A percentile compares a stretch with the other conserved stretches of the same genome.
phyloP scores from a whole-genome alignment of 2,329 filamentous ascomycete genomes.

The Anthostomella pinea region DNA sequence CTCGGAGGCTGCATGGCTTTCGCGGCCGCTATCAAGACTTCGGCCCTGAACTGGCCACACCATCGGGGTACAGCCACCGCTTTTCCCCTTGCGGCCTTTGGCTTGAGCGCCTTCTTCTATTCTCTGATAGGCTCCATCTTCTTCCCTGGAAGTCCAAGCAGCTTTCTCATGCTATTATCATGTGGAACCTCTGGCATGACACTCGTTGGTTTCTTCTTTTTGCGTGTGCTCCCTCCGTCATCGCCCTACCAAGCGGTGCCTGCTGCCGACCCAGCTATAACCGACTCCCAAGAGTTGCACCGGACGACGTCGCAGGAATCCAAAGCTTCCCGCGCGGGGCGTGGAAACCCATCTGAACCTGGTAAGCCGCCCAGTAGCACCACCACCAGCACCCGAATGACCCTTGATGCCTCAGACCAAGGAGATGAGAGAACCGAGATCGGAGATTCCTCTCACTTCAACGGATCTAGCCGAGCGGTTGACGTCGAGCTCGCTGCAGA shows the following conservation, averaged over 20 bases:
- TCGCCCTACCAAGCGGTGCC: constrained; percentile 56
- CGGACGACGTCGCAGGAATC: constrained; percentile 42
- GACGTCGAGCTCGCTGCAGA: constrained; percentile 18
- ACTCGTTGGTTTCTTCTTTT: constrained; percentile 77
- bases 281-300: constrained; percentile 38
- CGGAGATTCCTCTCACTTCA: constrained; percentile 12
- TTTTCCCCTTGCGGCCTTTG: constrained; percentile 89
- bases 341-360: constrained; percentile 51
- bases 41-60: constrained; percentile 86
- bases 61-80: constrained; percentile 92
- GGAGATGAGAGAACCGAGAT: constrained; percentile 19
- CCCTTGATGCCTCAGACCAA: constrained; percentile 24
- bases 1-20: constrained; percentile 92
- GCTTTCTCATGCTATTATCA: constrained; percentile 77
- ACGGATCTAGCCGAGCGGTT: constrained; percentile 17
- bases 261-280: constrained; percentile 32
- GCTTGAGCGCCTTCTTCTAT: constrained; percentile 95
- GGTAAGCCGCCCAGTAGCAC: constrained; percentile 55
- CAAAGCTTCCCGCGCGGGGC: constrained; percentile 38
- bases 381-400: constrained; percentile 33
- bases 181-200: constrained; percentile 75
- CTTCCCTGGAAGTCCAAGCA: constrained; percentile 79
- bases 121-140: constrained; percentile 72
- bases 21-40: constrained; percentile 78
- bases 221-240: constrained; percentile 65